These are phyloP conservation scores for Rhodotorula sphaerocarpa DNA, from an alignment of 768 basidiomycete species.

Conservation along the genomic window DNA sequence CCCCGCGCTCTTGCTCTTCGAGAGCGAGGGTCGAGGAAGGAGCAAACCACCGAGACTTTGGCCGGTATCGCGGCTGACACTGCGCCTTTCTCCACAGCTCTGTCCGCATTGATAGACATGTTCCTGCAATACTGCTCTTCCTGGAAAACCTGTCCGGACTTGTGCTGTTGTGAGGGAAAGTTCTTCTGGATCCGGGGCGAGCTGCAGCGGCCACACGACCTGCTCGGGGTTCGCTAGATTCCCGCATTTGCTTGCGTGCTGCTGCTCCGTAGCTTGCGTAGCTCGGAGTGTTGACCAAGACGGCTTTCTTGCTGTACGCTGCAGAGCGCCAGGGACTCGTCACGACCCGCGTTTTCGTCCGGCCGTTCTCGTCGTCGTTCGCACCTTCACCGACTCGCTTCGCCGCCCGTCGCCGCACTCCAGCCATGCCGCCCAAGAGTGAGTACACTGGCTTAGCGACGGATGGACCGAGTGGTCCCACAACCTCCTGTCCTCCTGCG, in stretches of 20 bases:
- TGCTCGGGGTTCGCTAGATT: background rate
- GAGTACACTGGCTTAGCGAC: too few relatives aligned
- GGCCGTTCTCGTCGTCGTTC: background rate
- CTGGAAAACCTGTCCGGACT: background rate
- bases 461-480: too few relatives aligned
- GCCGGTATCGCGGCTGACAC: too few relatives aligned
- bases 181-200: too few relatives aligned
- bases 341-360: background rate
- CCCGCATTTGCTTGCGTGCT: too few relatives aligned
- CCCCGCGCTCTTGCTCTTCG: background rate
- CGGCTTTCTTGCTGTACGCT: constrained; percentile 22
- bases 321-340: constrained; percentile 1
- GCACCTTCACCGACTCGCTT: constrained; percentile 1
- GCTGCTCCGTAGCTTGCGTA: background rate
- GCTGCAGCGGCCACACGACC: background rate
- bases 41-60: background rate
- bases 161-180: background rate
- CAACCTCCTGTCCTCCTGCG: too few relatives aligned
- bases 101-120: background rate
- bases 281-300: background rate
- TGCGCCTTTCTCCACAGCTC: too few relatives aligned
- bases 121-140: background rate
- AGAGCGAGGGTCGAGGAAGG: background rate
- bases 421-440: constrained; percentile 36
- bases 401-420: constrained; percentile 12